A percentile compares a stretch with the other conserved stretches of the same genome.
phyloP scores from a whole-genome alignment of 2,329 filamentous ascomycete genomes.

The Clonostachys rhizophaga region DNA sequence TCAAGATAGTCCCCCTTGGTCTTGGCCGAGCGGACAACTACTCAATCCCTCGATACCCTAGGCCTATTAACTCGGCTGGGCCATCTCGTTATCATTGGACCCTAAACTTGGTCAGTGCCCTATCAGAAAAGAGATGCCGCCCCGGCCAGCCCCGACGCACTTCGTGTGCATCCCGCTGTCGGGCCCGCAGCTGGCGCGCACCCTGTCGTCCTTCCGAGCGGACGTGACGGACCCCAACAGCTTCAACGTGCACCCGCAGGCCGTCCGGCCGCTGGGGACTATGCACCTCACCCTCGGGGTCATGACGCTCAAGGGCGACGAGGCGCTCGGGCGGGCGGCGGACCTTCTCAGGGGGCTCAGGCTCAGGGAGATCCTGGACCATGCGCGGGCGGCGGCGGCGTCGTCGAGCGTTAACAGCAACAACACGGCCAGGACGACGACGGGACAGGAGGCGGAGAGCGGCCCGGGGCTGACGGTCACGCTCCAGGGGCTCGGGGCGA shows the following conservation, averaged over 20 bases:
- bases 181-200: constrained; percentile 59
- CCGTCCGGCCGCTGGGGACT: constrained; percentile 72
- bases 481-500: constrained; percentile 52
- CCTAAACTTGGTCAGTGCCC: too few relatives aligned
- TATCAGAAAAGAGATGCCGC: neutral
- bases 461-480: constrained; percentile 31
- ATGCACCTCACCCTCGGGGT: constrained; percentile 85
- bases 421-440: constrained; percentile 1
- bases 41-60: neutral
- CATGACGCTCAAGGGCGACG: constrained; percentile 62
- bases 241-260: constrained; percentile 54
- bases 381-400: constrained; percentile 8
- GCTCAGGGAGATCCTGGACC: constrained; percentile 31
- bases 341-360: constrained; percentile 29
- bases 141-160: constrained; percentile 53
- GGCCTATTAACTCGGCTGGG: too few relatives aligned
- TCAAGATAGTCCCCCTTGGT: neutral
- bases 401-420: too few relatives aligned
- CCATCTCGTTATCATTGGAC: neutral
- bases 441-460: neutral
- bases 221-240: constrained; percentile 32
- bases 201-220: constrained; percentile 55
- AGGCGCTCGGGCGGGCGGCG: constrained; percentile 34
- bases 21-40: neutral
- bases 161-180: constrained; percentile 74